Evolutionary conservation across 129 eudicot genomes (phyloP).

Genomic region (Sambucus nigra): DNA sequence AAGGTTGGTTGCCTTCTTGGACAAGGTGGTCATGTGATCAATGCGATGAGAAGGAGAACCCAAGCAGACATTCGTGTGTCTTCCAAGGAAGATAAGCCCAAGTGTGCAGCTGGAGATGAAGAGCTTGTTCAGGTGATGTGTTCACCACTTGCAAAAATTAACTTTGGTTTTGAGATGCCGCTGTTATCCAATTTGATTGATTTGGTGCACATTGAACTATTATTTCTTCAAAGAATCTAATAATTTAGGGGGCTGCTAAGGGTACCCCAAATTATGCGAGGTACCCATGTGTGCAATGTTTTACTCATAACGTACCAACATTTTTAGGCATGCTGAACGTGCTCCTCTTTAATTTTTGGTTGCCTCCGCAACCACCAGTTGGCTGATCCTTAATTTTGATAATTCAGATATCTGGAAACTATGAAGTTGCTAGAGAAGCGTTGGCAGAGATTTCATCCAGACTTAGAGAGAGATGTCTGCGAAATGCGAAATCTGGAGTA

Average conservation of each 20-base stretch:
- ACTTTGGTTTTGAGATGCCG: too few relatives aligned
- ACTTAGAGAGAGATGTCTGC: conserved; percentile 58
- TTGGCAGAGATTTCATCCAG: conserved; percentile 68
- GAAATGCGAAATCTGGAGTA: conserved; percentile 43
- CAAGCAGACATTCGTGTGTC: conserved; percentile 71
- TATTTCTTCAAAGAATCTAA: too few relatives aligned
- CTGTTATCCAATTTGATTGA: background rate
- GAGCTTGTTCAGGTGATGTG: conserved; percentile 77
- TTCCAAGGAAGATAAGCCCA: conserved; percentile 70
- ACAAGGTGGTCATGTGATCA: conserved; percentile 77
- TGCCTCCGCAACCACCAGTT: too few relatives aligned
- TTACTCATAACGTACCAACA: too few relatives aligned
- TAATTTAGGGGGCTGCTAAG: too few relatives aligned
- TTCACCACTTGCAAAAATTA: background rate
- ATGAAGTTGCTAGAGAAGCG: conserved; percentile 62
- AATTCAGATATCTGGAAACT: conserved; percentile 57
- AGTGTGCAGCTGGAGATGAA: conserved; percentile 68
- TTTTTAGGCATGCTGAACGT: too few relatives aligned
- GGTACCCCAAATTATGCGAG: too few relatives aligned
- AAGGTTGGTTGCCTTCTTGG: conserved; percentile 89
- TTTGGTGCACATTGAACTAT: background rate
- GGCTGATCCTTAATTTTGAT: background rate
- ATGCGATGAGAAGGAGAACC: conserved; percentile 85
- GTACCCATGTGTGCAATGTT: too few relatives aligned
- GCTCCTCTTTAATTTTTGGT: too few relatives aligned